Evolutionary conservation across 805 yeast species (phyloP).

Genomic region (Candida glaebosa): DNA sequence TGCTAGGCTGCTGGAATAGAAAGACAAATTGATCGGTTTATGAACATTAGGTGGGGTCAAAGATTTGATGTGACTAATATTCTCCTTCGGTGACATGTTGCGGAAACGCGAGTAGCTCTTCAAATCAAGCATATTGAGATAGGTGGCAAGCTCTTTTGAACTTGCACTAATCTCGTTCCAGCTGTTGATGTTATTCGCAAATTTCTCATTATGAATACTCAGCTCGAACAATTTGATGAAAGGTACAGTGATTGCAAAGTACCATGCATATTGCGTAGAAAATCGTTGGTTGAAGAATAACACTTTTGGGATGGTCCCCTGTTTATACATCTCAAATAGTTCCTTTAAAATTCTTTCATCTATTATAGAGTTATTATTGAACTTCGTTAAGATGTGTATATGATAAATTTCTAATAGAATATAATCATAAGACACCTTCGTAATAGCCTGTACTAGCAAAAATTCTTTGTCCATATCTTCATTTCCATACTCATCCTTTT

Average conservation of each 20-base stretch:
- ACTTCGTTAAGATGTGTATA: slow-evolving; percentile 33
- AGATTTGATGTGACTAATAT: not conserved
- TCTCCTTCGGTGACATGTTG: slow-evolving; percentile 6
- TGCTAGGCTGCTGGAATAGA: slow-evolving; percentile 20
- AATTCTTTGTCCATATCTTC: slow-evolving; percentile 12
- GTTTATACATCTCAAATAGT: slow-evolving; percentile 22
- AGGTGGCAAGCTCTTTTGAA: slow-evolving; percentile 9
- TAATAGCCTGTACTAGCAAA: slow-evolving; percentile 26
- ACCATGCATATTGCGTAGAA: slow-evolving; percentile 38
- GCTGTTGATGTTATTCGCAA: not conserved
- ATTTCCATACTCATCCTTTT: slow-evolving; percentile 23
- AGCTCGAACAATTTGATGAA: slow-evolving; percentile 34
- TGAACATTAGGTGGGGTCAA: slow-evolving; percentile 11
- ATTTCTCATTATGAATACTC: slow-evolving; percentile 25
- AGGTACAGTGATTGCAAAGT: slow-evolving; percentile 32
- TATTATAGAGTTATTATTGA: slow-evolving; percentile 29
- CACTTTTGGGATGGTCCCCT: slow-evolving; percentile 18
- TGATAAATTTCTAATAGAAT: slow-evolving; percentile 37
- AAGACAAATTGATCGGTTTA: slow-evolving; percentile 32
- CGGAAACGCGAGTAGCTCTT: slow-evolving; percentile 17
- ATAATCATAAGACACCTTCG: slow-evolving; percentile 36
- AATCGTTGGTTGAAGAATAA: slow-evolving; percentile 29
- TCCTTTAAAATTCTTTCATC: slow-evolving; percentile 20
- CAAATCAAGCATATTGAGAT: slow-evolving; percentile 23
- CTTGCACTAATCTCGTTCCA: not conserved